Percentiles rank a stretch among this genome's conserved stretches.
phyloP scores from a whole-genome alignment of 306 rosid genomes.

The Vigna mungo region DNA sequence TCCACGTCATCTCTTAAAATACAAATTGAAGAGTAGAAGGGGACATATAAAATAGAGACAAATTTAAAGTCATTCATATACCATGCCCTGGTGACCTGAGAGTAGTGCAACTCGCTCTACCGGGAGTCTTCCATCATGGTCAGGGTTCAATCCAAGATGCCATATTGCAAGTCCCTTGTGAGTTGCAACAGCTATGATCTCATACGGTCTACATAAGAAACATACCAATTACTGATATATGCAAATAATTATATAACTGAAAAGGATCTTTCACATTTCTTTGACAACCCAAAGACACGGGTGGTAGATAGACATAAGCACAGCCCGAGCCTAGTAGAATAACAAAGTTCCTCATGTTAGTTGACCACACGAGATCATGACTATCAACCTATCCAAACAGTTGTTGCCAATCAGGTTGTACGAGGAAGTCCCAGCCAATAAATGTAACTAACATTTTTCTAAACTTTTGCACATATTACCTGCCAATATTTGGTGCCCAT shows the following conservation, averaged over 20 bases:
- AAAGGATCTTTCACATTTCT: conserved; percentile 2
- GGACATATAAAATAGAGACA: conserved; percentile 7
- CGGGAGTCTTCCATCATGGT: conserved; percentile 78
- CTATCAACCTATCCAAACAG: conserved; percentile 21
- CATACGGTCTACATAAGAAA: conserved; percentile 65
- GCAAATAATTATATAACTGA: neutral
- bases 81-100: conserved; percentile 80
- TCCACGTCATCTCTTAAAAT: conserved; percentile 31
- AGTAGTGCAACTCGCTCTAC: conserved; percentile 71
- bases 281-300: conserved; percentile 16
- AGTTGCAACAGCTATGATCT: conserved; percentile 84
- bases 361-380: conserved; percentile 23
- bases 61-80: conserved; percentile 40
- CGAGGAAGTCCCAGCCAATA: conserved; percentile 13
- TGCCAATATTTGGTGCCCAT: conserved; percentile 97
- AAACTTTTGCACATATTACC: conserved; percentile 55
- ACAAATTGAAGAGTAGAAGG: conserved; percentile 14
- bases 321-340: conserved; percentile 15
- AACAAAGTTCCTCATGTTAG: conserved; percentile 21
- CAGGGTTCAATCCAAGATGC: conserved; percentile 84
- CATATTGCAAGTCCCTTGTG: conserved; percentile 76
- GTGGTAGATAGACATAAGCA: neutral
- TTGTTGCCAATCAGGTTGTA: conserved; percentile 14
- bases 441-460: conserved; percentile 17
- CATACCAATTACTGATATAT: conserved; percentile 26